Base-by-base conservation (phyloP, 1,139 yeast species). In the Debaryomycetaceae sp. region DNA sequence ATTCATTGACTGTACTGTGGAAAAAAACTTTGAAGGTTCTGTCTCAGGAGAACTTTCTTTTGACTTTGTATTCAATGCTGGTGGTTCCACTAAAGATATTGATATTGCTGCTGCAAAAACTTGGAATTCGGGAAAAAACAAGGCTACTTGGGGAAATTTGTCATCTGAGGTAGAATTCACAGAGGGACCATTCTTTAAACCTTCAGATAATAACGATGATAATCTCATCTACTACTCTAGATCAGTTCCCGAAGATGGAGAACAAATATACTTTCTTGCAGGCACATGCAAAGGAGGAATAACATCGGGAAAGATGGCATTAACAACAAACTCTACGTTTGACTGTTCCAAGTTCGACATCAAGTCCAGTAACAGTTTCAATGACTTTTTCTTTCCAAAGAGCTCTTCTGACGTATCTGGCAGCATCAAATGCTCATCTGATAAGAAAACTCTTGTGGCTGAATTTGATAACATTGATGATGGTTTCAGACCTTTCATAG, bases 31-130 rank as follows among this genome's bases (percentile, higher is more conserved):
- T 3, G 11, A 22, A 11, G 29, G 13, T 9, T 29, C 40, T 13
- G 39, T 35, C n/a, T 31, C 39, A 8, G 58, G 59, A 8, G 38
- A 41, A 1, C 22, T 52, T n/a, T 31, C 44, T 7, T 54, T 53
- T 35, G 58, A 51, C 33, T 52, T 54, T 37, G 47, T 51, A 4
- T 53, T 54, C 34, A 51, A 51, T 38, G 58, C 49, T 33, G 59
- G 59, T 16, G 57, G 55, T 3, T 54, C 59, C 6, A 42, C 53
- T 11, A 14, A 26, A 7, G 30, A 36, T 5, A 35, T 46, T 9
- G 59, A 55, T 31, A 32, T 52, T 17, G 34, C 31, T 6, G 48
- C 49, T 5, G 55, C 57, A 1, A 45, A 39, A 9, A 32, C 33
- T 16, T 36, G 43, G 29, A 15, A n/a, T 22, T 31, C 45, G 2